Conservation (phyloP, 148 eudicot species). For the Rhododendron ferrugineum region DNA sequence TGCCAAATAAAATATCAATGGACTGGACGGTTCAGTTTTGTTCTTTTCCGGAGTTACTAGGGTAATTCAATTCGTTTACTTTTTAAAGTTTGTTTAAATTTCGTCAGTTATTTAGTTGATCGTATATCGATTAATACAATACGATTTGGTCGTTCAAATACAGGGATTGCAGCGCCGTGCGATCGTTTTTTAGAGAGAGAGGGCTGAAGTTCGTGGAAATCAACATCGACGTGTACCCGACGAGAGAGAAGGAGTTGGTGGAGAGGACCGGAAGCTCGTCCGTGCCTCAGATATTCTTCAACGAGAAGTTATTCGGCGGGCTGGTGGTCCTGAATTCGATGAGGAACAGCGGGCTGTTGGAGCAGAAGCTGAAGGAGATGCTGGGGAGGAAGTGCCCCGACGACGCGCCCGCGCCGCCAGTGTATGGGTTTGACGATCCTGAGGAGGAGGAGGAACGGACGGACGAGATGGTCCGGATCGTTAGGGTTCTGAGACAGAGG, state of each 20-base stretch:
- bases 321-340: constrained; percentile 74
- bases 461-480: constrained; percentile 63
- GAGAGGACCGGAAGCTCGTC: constrained; percentile 52
- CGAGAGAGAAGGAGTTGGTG: constrained; percentile 55
- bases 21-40: not conserved
- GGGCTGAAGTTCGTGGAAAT: constrained; percentile 66
- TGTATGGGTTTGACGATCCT: constrained; percentile 77
- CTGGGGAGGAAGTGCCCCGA: constrained; percentile 63
- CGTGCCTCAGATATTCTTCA: constrained; percentile 86
- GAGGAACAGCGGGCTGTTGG: constrained; percentile 60
- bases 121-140: not conserved
- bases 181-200: constrained; percentile 56
- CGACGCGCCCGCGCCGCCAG: constrained; percentile 68
- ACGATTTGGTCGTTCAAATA: not conserved
- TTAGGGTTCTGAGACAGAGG: constrained; percentile 60
- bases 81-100: not conserved
- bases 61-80: not conserved
- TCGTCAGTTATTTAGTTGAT: not conserved
- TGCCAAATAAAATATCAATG: not conserved
- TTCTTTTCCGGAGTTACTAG: not conserved
- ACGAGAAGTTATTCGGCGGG: constrained; percentile 80
- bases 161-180: constrained; percentile 69
- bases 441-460: constrained; percentile 49
- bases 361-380: constrained; percentile 54
- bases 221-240: constrained; percentile 76